A percentile compares a stretch with the other conserved stretches of the same genome.
Conservation (phyloP, 352 stramenopile species). For the Pythium myriotylum region DNA sequence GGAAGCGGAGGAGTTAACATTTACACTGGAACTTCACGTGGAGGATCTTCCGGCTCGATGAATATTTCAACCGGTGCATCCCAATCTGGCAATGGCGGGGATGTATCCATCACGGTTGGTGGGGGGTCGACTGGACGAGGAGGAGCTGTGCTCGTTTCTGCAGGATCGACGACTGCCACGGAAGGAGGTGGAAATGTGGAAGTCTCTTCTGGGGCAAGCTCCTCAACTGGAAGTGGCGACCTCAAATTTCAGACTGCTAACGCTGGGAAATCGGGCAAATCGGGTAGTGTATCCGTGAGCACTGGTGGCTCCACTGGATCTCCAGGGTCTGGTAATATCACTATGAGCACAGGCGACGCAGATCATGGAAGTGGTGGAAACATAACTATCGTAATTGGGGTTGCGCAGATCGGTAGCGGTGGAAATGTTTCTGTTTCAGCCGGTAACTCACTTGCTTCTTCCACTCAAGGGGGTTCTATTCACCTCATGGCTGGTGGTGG, state of each 20-base stretch:
- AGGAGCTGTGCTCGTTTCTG: slow-evolving; percentile 46
- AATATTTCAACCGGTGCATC: slow-evolving; percentile 70
- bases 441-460: slow-evolving; percentile 39
- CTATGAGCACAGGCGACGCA: slow-evolving; percentile 60
- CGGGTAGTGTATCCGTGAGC: slow-evolving; percentile 71
- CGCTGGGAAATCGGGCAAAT: slow-evolving; percentile 60
- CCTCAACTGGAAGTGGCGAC: slow-evolving; percentile 50
- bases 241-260: slow-evolving; percentile 51
- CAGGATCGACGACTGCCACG: slow-evolving; percentile 41
- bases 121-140: slow-evolving; percentile 43
- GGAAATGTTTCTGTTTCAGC: slow-evolving; percentile 38
- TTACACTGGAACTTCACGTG: slow-evolving; percentile 46
- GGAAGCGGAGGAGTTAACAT: slow-evolving; percentile 59
- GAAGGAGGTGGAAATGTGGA: slow-evolving; percentile 57
- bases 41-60: slow-evolving; percentile 62
- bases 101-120: slow-evolving; percentile 60
- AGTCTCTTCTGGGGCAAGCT: slow-evolving; percentile 58
- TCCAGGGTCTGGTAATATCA: slow-evolving; percentile 65
- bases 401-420: slow-evolving; percentile 48
- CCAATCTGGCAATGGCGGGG: slow-evolving; percentile 49
- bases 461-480: slow-evolving; percentile 47
- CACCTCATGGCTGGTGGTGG: slow-evolving; percentile 51
- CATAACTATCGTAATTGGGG: slow-evolving; percentile 55
- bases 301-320: slow-evolving; percentile 57
- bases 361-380: slow-evolving; percentile 55